These are phyloP conservation scores for Whalleya microplaca DNA, from an alignment of 2,329 filamentous ascomycete genomes.

Conservation along the genomic window DNA sequence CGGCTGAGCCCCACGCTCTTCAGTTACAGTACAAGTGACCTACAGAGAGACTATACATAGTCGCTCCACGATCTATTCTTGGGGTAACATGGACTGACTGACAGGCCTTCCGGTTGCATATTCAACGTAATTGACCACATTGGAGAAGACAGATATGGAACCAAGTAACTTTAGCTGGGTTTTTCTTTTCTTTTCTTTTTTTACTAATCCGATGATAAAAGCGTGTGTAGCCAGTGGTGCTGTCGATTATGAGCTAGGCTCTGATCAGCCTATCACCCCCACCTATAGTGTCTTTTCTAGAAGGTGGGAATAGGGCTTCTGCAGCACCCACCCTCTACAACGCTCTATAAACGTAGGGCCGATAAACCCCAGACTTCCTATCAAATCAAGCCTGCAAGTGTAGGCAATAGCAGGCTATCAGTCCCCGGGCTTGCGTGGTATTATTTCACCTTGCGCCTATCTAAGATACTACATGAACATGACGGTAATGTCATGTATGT, in stretches of 20 bases:
- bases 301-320: conserved; percentile 24
- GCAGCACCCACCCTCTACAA: conserved; percentile 16
- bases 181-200: too few species aligned
- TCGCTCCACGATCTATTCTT: background rate
- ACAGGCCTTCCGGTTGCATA: background rate
- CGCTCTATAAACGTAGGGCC: conserved; percentile 5
- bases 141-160: too few species aligned
- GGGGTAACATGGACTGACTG: background rate
- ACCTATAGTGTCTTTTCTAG: conserved; percentile 21
- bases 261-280: background rate
- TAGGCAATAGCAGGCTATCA: background rate
- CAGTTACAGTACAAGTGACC: background rate
- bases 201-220: background rate
- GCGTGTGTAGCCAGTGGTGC: background rate
- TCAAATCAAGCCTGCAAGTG: background rate
- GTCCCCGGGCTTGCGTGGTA: background rate
- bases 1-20: conserved; percentile 6
- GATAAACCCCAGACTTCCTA: conserved; percentile 12
- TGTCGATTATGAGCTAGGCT: too few species aligned
- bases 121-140: background rate
- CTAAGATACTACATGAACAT: too few species aligned
- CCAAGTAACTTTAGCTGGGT: too few species aligned
- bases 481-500: background rate
- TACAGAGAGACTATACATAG: too few species aligned
- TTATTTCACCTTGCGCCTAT: too few species aligned